Evolutionary conservation across 2,329 filamentous ascomycete species (phyloP).

Genomic region (Lasiodiplodia sp.): DNA sequence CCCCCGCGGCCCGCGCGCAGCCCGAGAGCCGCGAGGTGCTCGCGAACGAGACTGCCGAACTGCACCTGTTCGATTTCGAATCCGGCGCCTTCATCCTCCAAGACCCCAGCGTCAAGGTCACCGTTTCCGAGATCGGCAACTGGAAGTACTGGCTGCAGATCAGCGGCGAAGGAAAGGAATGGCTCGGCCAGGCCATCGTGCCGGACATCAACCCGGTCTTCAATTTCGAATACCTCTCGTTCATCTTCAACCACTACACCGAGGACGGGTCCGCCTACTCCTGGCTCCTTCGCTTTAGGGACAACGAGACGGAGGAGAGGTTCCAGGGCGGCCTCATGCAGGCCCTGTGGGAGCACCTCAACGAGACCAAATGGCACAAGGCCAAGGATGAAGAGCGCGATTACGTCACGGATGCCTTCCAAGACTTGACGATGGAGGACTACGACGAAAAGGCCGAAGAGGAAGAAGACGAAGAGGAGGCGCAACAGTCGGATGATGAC

Average conservation of each 20-base stretch:
- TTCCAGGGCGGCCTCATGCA: conserved; percentile 97
- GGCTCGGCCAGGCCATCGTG: conserved; percentile 84
- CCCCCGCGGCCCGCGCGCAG: conserved; percentile 65
- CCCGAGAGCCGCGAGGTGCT: conserved; percentile 78
- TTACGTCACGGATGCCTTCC: conserved; percentile 94
- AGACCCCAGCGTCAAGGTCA: conserved; percentile 76
- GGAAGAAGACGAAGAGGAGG: conserved; percentile 59
- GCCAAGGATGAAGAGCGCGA: conserved; percentile 91
- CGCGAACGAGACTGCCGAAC: conserved; percentile 77
- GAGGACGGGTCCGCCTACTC: conserved; percentile 90
- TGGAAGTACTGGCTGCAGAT: conserved; percentile 98
- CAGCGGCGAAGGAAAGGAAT: conserved; percentile 75
- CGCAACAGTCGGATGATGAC: conserved; percentile 58
- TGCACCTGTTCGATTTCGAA: conserved; percentile 92
- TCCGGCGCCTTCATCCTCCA: conserved; percentile 85
- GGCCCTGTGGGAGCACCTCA: conserved; percentile 94
- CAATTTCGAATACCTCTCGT: conserved; percentile 98
- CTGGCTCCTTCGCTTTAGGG: conserved; percentile 92
- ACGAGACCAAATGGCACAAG: conserved; percentile 93
- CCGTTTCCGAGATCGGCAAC: conserved; percentile 83
- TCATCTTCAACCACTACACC: conserved; percentile 97
- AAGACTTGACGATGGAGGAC: conserved; percentile 92
- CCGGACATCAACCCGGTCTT: conserved; percentile 97
- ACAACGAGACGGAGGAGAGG: conserved; percentile 78
- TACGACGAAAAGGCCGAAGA: conserved; percentile 63